Evolutionary conservation across 2,329 filamentous ascomycete species (phyloP).

Genomic region (Penicillium sp.): DNA sequence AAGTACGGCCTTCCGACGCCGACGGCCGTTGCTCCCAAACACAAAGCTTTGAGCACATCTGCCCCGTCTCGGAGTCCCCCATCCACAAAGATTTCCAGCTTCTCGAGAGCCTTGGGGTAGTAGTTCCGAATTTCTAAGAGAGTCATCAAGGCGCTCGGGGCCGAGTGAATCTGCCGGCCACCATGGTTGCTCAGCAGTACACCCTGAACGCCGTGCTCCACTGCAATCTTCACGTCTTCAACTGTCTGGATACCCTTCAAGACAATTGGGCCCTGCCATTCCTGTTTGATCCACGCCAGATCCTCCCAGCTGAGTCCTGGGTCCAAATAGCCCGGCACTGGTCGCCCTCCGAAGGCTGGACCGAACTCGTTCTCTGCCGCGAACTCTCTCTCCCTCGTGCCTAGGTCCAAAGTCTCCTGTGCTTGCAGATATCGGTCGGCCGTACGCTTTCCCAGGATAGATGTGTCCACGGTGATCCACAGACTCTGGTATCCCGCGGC

Average conservation of each 20-base stretch:
- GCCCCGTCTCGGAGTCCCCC: slow-evolving; percentile 57
- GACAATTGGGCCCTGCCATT: slow-evolving; percentile 67
- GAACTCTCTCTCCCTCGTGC: slow-evolving; percentile 2
- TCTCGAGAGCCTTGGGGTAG: slow-evolving; percentile 52
- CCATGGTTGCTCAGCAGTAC: slow-evolving; percentile 57
- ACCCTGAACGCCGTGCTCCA: slow-evolving; percentile 50
- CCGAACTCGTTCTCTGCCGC: slow-evolving; percentile 16
- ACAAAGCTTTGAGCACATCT: slow-evolving; percentile 58
- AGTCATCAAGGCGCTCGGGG: slow-evolving; percentile 51
- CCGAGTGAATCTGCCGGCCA: slow-evolving; percentile 55
- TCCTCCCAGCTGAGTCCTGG: slow-evolving; percentile 58
- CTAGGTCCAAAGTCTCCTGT: slow-evolving; percentile 17
- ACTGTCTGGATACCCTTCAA: slow-evolving; percentile 60
- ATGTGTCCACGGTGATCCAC: slow-evolving; percentile 24
- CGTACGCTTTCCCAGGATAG: slow-evolving; percentile 21
- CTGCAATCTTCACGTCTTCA: slow-evolving; percentile 50
- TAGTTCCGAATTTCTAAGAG: slow-evolving; percentile 55
- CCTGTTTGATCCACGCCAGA: slow-evolving; percentile 56
- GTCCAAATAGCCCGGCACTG: slow-evolving; percentile 20
- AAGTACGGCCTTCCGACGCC: slow-evolving; percentile 47
- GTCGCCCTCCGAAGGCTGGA: slow-evolving; percentile 21
- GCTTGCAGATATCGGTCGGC: slow-evolving; percentile 23
- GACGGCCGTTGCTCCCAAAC: slow-evolving; percentile 56
- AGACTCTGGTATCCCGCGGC: slow-evolving; percentile 21
- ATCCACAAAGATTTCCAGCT: slow-evolving; percentile 56